Evolutionary conservation across 2,329 filamentous ascomycete species (phyloP), one percentile per base, ranked within the genome.

Genomic region (Pseudogymnoascus sp.): DNA sequence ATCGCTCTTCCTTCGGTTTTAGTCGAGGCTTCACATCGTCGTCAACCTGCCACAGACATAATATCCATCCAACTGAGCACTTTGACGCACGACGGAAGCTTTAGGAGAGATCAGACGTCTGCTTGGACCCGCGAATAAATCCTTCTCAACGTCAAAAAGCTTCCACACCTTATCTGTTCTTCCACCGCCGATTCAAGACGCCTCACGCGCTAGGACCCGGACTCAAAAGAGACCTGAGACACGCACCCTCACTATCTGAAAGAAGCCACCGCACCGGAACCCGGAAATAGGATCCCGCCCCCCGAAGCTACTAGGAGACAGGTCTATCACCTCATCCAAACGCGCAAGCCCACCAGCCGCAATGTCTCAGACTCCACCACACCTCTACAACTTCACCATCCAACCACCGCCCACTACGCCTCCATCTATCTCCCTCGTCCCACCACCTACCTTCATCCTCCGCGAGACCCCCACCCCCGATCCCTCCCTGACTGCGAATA

Each of bases 181-280:
- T 10, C 50, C 28, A 34, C n/a, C 28, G 14, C 28, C 50, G 28
- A 14, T 18, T 34, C 50, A 18, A 16, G 28, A 36, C 28, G 50
- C 50, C 50, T 56, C 50, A 10, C 50, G 28, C 28, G 34, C 28
- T 36, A 11, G 50, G 28, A 7, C 28, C 46, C 11, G 10, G 28
- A 16, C 50, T 14, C 16, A 56, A 21, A 11, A 36, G 50, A 18
- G 50, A 56, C 28, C 50, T 56, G 50, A 56, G 50, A 56, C 50
- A 56, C 46, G 46, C 50, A 56, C 16, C 50, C 50, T 56, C 50
- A 56, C 50, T 36, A 36, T 36, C 50, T 53, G 50, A 56, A 56
- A 56, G 28, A 28, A 36, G 50, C 50, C 50, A 36, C 50, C 8
- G 11, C 10, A 56, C 28, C n/a, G 28, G 50, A 56, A 18, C n/a